Percentiles rank a stretch among this genome's conserved stretches.
phyloP scores from a whole-genome alignment of 805 yeast genomes.

The Millerago galiae region DNA sequence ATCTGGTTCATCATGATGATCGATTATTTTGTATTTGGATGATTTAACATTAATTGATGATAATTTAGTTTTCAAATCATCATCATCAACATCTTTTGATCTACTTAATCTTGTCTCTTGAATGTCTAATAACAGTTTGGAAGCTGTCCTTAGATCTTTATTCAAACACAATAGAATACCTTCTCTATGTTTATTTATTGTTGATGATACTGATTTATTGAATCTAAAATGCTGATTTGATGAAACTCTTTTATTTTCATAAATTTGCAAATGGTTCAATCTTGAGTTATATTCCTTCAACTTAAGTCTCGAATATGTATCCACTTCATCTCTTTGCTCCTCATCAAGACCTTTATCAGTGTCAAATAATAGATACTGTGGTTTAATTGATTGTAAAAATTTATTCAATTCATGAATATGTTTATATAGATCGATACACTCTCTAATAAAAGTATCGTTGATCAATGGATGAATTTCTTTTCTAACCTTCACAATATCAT shows the following conservation, averaged over 20 bases:
- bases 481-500: not conserved
- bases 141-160: constrained; percentile 18
- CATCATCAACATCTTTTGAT: constrained; percentile 18
- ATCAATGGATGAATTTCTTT: constrained; percentile 1
- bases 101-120: constrained; percentile 23
- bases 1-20: constrained; percentile 10
- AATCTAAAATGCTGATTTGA: constrained; percentile 14
- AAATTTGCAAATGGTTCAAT: constrained; percentile 41
- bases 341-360: constrained; percentile 29
- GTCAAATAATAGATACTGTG: constrained; percentile 23
- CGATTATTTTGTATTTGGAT: constrained; percentile 19
- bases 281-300: constrained; percentile 46
- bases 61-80: constrained; percentile 10
- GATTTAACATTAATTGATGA: constrained; percentile 19
- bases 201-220: constrained; percentile 11
- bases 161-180: constrained; percentile 18
- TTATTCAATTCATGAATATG: constrained; percentile 25
- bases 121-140: constrained; percentile 18
- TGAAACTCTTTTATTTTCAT: constrained; percentile 41
- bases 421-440: constrained; percentile 11
- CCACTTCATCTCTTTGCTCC: constrained; percentile 48
- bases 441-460: constrained; percentile 12
- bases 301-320: constrained; percentile 46
- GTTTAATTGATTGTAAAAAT: constrained; percentile 21
- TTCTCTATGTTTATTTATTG: constrained; percentile 16